Evolutionary conservation across 371 early-diverging fungal genomes (phyloP).

Genomic region (Mortierella sp.): DNA sequence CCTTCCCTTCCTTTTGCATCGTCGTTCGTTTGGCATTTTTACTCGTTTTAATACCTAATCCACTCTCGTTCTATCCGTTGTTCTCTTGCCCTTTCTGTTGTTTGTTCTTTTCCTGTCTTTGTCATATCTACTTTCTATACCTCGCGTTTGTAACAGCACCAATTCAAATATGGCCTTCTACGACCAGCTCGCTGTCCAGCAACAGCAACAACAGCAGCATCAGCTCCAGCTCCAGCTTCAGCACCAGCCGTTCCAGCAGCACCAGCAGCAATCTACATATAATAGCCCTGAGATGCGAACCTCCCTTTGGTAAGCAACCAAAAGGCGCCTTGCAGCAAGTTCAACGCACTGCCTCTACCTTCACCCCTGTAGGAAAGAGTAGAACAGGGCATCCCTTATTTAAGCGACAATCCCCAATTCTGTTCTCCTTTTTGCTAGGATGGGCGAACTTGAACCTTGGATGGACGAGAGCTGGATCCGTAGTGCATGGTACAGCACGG

Average conservation of each 20-base stretch:
- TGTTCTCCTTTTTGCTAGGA: conserved; percentile 72
- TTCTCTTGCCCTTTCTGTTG: too few species aligned
- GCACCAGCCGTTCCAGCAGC: conserved; percentile 25
- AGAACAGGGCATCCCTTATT: neutral
- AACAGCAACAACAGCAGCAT: conserved; percentile 35
- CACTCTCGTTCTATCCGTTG: too few species aligned
- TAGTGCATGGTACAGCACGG: conserved; percentile 73
- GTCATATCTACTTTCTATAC: too few species aligned
- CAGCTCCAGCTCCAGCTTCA: conserved; percentile 24
- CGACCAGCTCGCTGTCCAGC: too few species aligned
- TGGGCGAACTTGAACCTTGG: conserved; percentile 87
- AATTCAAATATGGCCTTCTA: too few species aligned
- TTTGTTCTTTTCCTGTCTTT: too few species aligned
- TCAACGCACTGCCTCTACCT: neutral
- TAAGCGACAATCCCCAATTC: neutral
- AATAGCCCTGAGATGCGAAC: conserved; percentile 27
- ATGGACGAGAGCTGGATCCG: conserved; percentile 84
- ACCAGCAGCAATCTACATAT: conserved; percentile 23
- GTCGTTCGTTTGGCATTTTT: too few species aligned
- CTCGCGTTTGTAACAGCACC: too few species aligned
- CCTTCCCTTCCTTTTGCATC: too few species aligned
- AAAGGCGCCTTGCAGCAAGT: neutral
- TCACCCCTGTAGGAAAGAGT: neutral
- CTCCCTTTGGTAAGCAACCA: conserved; percentile 54
- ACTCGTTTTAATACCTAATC: too few species aligned